phyloP scores from a whole-genome alignment of 768 basidiomycete species.

The Cystofilobasidium ferigula region DNA sequence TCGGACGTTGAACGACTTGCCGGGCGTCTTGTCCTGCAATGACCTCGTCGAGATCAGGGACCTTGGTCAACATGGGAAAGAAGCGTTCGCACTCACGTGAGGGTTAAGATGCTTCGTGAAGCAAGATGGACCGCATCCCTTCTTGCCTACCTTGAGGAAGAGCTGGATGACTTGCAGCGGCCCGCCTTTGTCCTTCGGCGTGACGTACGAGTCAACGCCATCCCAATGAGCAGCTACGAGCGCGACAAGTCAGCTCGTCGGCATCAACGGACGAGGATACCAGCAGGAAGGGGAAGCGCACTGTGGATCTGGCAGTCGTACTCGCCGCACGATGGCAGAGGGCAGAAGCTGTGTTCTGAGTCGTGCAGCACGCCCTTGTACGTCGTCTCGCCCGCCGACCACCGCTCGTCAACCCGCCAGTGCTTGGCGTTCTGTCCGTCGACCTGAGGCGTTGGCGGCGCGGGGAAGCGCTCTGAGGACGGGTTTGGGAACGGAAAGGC shows the following conservation, averaged over 20 bases:
- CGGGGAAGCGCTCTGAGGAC: neutral
- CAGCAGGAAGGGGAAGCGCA: neutral
- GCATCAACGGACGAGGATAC: neutral
- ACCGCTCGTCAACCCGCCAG: neutral
- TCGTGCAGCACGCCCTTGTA: neutral
- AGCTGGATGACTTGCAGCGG: neutral
- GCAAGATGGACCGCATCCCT: neutral
- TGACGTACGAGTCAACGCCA: neutral
- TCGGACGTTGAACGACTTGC: neutral
- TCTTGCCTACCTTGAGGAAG: neutral
- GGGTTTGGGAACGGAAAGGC: slow-evolving; percentile 10
- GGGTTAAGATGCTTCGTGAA: neutral
- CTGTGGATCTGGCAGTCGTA: slow-evolving; percentile 22
- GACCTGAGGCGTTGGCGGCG: neutral
- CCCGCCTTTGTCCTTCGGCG: slow-evolving; percentile 1
- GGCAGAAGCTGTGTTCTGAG: slow-evolving; percentile 12
- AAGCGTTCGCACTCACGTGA: neutral
- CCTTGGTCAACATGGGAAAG: neutral
- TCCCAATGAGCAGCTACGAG: neutral
- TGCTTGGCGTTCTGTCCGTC: neutral
- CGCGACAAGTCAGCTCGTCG: neutral
- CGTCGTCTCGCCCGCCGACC: neutral
- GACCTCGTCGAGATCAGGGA: neutral
- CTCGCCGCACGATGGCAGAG: slow-evolving; percentile 15
- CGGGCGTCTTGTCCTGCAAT: neutral